Evolutionary conservation across 805 yeast species (phyloP).

Genomic region (Candida dajiaensis): DNA sequence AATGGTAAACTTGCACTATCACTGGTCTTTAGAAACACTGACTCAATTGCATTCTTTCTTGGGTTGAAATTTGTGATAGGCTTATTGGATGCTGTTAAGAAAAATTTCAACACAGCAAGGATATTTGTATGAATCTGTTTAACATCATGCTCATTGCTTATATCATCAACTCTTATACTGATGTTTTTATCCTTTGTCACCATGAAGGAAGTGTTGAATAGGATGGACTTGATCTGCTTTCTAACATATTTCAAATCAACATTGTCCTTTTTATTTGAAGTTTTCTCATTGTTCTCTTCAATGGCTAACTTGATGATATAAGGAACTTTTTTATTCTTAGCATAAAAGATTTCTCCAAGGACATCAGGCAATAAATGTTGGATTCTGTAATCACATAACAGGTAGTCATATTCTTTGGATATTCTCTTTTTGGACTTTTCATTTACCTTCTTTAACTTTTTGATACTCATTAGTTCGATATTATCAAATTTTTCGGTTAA

Average conservation of each 20-base stretch:
- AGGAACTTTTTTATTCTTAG: constrained; percentile 61
- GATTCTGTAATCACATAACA: constrained; percentile 66
- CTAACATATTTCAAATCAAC: constrained; percentile 59
- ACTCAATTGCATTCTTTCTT: constrained; percentile 39
- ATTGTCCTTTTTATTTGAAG: constrained; percentile 1
- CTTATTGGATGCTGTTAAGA: constrained; percentile 36
- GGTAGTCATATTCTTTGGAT: constrained; percentile 56
- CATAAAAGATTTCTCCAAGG: constrained; percentile 56
- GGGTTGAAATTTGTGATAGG: constrained; percentile 53
- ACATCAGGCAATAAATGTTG: constrained; percentile 53
- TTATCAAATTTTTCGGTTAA: constrained; percentile 13
- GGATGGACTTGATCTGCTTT: constrained; percentile 59
- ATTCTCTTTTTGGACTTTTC: constrained; percentile 41
- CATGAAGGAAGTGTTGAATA: constrained; percentile 55
- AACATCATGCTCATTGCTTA: constrained; percentile 23
- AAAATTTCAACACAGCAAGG: constrained; percentile 41
- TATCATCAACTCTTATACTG: constrained; percentile 46
- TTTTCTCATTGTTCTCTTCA: constrained; percentile 1
- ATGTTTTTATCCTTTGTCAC: constrained; percentile 60
- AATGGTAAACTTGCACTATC: constrained; percentile 66
- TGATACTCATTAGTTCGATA: constrained; percentile 27
- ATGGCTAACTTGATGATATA: constrained; percentile 36
- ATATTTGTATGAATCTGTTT: constrained; percentile 44
- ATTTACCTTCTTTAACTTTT: constrained; percentile 53
- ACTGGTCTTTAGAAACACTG: constrained; percentile 56